Conservation (phyloP, 352 stramenopile species). For the Elongisporangium prolatum region DNA sequence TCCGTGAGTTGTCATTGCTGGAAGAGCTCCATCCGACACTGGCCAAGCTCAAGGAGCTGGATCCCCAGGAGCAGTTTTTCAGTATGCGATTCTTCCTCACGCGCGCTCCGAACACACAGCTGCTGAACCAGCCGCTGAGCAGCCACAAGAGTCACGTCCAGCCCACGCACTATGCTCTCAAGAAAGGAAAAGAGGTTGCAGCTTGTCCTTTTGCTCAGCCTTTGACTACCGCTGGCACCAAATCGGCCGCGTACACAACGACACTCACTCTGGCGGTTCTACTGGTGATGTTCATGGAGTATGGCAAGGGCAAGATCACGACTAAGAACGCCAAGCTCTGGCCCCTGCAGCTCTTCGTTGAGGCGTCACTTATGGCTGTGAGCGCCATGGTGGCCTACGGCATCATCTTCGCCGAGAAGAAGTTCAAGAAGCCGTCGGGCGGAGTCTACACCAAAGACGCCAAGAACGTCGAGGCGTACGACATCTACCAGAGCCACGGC, state of each 20-base stretch:
- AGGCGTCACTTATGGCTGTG: slow-evolving; percentile 1
- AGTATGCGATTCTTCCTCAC: slow-evolving; percentile 5
- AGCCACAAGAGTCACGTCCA: slow-evolving; percentile 1
- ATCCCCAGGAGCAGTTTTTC: not conserved
- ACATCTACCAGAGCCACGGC: no score
- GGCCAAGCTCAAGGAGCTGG: slow-evolving; percentile 1
- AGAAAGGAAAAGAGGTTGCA: not conserved
- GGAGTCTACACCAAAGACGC: no score
- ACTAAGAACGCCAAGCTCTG: not conserved
- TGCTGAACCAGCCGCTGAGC: slow-evolving; percentile 2
- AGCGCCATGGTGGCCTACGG: no score
- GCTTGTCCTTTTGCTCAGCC: slow-evolving; percentile 2
- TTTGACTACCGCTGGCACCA: not conserved
- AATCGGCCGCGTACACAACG: not conserved
- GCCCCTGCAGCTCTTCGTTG: slow-evolving; percentile 8
- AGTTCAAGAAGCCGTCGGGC: no score
- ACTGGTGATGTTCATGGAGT: not conserved
- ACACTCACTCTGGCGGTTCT: not conserved
- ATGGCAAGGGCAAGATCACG: slow-evolving; percentile 4
- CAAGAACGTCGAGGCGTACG: no score
- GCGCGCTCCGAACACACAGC: not conserved
- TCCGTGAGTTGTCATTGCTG: slow-evolving; percentile 12
- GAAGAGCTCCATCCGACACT: slow-evolving; percentile 9
- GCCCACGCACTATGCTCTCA: no score
- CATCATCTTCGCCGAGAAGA: no score